Base-by-base conservation (phyloP, 345 rosid genomes). In the Cardamine occulta region DNA sequence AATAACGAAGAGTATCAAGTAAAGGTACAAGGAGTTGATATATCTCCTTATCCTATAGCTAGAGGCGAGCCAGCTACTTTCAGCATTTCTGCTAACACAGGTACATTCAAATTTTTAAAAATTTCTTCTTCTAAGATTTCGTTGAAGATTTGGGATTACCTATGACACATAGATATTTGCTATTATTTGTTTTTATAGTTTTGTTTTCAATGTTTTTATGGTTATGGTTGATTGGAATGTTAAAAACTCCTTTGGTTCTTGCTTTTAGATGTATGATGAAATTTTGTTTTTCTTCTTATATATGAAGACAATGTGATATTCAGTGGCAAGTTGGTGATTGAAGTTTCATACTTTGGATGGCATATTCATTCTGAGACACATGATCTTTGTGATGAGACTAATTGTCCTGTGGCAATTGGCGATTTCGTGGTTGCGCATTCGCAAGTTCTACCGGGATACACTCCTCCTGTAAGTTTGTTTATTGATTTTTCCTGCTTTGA, bases 291-390 rank as follows among this genome's bases (percentile, higher is more conserved):
- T 42, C 15, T 71, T 47, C 52, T 14, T 44, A 47, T 42, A 29
- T 65, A 31, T 81, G 87, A 54, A 79, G 99, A 57, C 32, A 63
- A 81, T 32, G 75, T 44, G 42, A 87, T 95, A 21, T 63, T 86
- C 6, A 86, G 87, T 32, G 99, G 99, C 8, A 85, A 92, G 74
- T 42, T 95, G 82, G 86, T 74, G 73, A 89, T 95, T 8, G 93
- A 89, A 37, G 99, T 95, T 48, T 81, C 96, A 5, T 95, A 89
- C 88, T 92, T 95, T 63, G 93, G 96, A 69, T 87, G 86, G 86
- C 91, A 84, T 70, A 83, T 95, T 45, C 89, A 92, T 66, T 84
- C 82, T 8, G 98, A 95, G 88, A 84, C 86, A 18, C 92, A 90
- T 81, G 84, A 90, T 73, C 97, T 95, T 68, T 87, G 96, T 44